Percentiles rank a stretch among this genome's conserved stretches.
Evolutionary conservation across 2,329 filamentous ascomycete species (phyloP).

Genomic region (Aspergillus viridinutans): DNA sequence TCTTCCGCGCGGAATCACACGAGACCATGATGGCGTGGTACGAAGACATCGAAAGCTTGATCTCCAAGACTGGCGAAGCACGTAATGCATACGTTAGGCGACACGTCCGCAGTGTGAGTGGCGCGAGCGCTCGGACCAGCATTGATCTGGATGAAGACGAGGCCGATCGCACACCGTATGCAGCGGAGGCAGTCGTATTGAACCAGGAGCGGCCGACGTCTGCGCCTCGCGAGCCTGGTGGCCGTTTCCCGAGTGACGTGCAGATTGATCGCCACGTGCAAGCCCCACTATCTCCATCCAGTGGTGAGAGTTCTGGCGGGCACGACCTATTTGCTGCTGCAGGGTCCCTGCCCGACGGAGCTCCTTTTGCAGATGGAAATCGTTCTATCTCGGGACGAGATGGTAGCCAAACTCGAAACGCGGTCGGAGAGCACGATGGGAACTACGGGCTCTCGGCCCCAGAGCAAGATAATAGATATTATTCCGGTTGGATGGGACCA

Average conservation of each 20-base stretch:
- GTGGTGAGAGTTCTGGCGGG: constrained; percentile 70
- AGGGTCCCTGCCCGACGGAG: constrained; percentile 50
- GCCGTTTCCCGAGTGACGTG: constrained; percentile 93
- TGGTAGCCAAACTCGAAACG: constrained; percentile 9
- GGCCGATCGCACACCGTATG: constrained; percentile 62
- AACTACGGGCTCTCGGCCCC: constrained; percentile 9
- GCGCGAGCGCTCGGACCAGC: constrained; percentile 57
- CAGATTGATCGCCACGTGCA: constrained; percentile 83
- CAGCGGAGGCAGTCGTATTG: constrained; percentile 49
- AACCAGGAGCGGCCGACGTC: constrained; percentile 35
- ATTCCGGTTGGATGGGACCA: constrained; percentile 52
- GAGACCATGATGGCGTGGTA: constrained; percentile 98
- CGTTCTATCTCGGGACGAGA: constrained; percentile 24
- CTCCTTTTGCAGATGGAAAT: constrained; percentile 32
- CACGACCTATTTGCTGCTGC: constrained; percentile 58
- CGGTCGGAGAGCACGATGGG: constrained; percentile 6
- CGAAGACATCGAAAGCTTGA: constrained; percentile 84
- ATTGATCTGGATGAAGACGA: constrained; percentile 76
- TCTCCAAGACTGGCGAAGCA: constrained; percentile 83
- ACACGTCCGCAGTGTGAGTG: constrained; percentile 74
- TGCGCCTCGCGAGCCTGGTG: constrained; percentile 72
- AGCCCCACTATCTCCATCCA: constrained; percentile 73
- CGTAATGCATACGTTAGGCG: constrained; percentile 80
- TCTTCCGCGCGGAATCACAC: constrained; percentile 65
- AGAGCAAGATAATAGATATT: constrained; percentile 38